Conservation (phyloP, 2,329 filamentous ascomycete genomes). For the Penicillium paneum region DNA sequence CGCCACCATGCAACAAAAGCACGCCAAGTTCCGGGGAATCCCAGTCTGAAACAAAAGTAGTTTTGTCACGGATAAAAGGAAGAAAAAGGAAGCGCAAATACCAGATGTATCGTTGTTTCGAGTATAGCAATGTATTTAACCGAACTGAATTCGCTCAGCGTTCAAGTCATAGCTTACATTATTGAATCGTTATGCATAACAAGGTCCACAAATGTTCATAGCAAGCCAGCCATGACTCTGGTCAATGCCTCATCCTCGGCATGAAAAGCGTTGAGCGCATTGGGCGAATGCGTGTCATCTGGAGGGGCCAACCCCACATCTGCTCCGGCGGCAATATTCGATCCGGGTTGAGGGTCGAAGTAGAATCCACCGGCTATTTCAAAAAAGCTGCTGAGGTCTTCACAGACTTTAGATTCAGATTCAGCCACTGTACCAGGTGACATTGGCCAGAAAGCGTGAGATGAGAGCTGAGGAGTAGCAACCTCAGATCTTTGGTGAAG, state of each 20-base stretch:
- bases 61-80: background rate
- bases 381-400: constrained; percentile 59
- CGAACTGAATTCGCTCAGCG: background rate
- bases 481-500: constrained; percentile 9
- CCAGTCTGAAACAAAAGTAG: background rate
- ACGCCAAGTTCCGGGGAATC: background rate
- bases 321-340: constrained; percentile 8
- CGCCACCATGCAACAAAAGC: constrained; percentile 1
- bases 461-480: constrained; percentile 15
- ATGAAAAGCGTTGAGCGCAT: constrained; percentile 30
- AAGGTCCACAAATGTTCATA: constrained; percentile 18
- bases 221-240: constrained; percentile 33
- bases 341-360: constrained; percentile 21
- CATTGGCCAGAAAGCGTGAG: constrained; percentile 16
- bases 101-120: background rate
- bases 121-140: background rate
- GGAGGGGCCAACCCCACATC: constrained; percentile 11
- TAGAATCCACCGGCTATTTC: constrained; percentile 55
- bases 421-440: constrained; percentile 12
- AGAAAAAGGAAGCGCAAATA: background rate
- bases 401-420: constrained; percentile 27
- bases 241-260: constrained; percentile 37
- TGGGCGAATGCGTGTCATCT: constrained; percentile 2
- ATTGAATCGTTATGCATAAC: background rate
- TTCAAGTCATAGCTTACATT: background rate